These are phyloP conservation scores for Amaranthus hypochondriacus DNA, from an alignment of 148 eudicot genomes.

Conservation along the genomic window DNA sequence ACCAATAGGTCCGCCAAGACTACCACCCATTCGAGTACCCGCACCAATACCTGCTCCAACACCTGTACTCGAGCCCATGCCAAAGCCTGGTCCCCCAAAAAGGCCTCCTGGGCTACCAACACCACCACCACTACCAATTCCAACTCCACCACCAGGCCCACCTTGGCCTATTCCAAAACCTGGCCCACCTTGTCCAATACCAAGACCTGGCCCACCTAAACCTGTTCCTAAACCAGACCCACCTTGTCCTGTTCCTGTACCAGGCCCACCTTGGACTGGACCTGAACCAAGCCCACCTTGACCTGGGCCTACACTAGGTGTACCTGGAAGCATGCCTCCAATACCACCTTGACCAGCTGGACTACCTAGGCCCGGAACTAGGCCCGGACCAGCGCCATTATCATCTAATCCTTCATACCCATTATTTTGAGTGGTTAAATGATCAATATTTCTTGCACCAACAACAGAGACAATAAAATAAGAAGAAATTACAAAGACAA, in stretches of 20 bases:
- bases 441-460: conserved; percentile 7
- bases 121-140: neutral
- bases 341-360: conserved; percentile 6
- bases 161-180: conserved; percentile 16
- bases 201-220: conserved; percentile 12
- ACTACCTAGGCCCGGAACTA: too few species aligned
- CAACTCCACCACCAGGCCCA: conserved; percentile 11
- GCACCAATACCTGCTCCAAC: conserved; percentile 26
- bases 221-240: conserved; percentile 2
- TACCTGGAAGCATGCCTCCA: neutral
- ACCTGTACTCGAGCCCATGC: conserved; percentile 22
- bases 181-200: conserved; percentile 6
- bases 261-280: neutral
- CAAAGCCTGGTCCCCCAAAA: conserved; percentile 20
- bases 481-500: neutral
- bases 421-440: neutral
- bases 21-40: conserved; percentile 6
- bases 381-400: conserved; percentile 12
- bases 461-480: conserved; percentile 5
- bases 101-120: conserved; percentile 10
- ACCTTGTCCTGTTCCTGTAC: conserved; percentile 6
- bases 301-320: neutral
- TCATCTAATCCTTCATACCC: neutral
- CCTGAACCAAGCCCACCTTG: conserved; percentile 10
- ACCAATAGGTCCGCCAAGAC: conserved; percentile 4